Conservation (phyloP, 2,329 filamentous ascomycete genomes). For the Aspergillus tamarii region DNA sequence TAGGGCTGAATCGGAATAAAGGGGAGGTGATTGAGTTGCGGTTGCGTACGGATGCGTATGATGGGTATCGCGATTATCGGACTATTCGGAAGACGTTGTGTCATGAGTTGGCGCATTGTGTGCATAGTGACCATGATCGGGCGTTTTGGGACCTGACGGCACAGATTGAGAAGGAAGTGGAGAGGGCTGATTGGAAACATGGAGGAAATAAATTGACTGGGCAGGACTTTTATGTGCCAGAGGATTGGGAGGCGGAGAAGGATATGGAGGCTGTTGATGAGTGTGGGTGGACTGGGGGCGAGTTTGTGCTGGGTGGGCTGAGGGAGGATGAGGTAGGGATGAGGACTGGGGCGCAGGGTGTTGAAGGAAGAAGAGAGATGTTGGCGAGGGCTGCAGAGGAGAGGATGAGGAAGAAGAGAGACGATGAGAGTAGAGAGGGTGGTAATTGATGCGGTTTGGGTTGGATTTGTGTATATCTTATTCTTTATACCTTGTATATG, state of each 20-base stretch:
- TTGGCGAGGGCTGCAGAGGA: constrained; percentile 75
- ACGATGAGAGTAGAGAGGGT: constrained; percentile 41
- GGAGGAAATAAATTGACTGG: constrained; percentile 67
- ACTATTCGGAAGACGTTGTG: constrained; percentile 90
- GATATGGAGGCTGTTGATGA: constrained; percentile 66
- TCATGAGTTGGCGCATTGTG: constrained; percentile 93
- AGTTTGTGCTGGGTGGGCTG: constrained; percentile 70
- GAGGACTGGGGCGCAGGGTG: constrained; percentile 30
- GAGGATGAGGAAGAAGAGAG: constrained; percentile 57
- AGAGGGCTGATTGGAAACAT: constrained; percentile 74
- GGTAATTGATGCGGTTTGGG: constrained; percentile 12
- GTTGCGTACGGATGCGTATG: constrained; percentile 88
- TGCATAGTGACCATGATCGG: constrained; percentile 79
- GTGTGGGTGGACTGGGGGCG: constrained; percentile 77
- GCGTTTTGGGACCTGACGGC: constrained; percentile 89
- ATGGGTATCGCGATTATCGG: constrained; percentile 91
- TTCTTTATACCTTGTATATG: background rate
- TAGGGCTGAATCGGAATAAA: constrained; percentile 84
- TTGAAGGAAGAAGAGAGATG: constrained; percentile 72
- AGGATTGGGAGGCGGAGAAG: constrained; percentile 55
- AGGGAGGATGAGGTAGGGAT: constrained; percentile 48
- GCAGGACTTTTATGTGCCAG: constrained; percentile 63
- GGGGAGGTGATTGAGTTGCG: constrained; percentile 91
- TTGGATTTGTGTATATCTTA: background rate
- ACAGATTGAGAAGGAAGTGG: constrained; percentile 85